Evolutionary conservation across 2,329 filamentous ascomycete species (phyloP).

Genomic region (Cladophialophora chaetospira): DNA sequence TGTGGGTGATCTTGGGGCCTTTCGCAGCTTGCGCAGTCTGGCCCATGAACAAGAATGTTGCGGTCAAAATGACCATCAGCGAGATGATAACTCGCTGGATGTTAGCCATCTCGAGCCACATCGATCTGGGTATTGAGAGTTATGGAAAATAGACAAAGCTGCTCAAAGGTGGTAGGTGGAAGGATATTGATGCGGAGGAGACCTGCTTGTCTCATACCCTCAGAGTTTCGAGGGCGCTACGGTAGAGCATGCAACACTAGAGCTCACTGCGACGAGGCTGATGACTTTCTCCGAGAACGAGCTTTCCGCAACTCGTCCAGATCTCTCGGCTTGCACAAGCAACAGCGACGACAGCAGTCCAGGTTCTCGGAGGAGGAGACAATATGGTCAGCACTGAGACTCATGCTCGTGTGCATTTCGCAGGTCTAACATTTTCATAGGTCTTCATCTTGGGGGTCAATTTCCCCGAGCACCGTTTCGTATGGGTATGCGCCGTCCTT

Average conservation of each 20-base stretch:
- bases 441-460: slow-evolving; percentile 84
- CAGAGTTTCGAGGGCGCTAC: not conserved
- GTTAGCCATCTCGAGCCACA: slow-evolving; percentile 66
- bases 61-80: slow-evolving; percentile 73
- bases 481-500: slow-evolving; percentile 63
- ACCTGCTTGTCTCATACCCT: not conserved
- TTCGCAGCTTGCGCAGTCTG: slow-evolving; percentile 73
- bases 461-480: slow-evolving; percentile 79
- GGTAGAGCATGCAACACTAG: not conserved
- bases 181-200: not conserved
- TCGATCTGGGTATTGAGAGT: slow-evolving; percentile 3
- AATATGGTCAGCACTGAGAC: not conserved
- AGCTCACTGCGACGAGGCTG: not conserved
- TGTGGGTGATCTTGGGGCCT: slow-evolving; percentile 93
- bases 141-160: not conserved
- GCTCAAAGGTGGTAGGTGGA: not conserved
- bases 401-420: not conserved
- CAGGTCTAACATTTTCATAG: slow-evolving; percentile 44
- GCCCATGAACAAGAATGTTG: slow-evolving; percentile 73
- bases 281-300: not conserved
- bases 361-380: not conserved
- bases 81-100: slow-evolving; percentile 71
- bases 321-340: not conserved
- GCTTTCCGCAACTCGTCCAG: not conserved
- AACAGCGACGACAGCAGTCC: not conserved